Base-by-base conservation (phyloP, 2,329 filamentous ascomycete genomes). In the Pezicula carpinea region DNA sequence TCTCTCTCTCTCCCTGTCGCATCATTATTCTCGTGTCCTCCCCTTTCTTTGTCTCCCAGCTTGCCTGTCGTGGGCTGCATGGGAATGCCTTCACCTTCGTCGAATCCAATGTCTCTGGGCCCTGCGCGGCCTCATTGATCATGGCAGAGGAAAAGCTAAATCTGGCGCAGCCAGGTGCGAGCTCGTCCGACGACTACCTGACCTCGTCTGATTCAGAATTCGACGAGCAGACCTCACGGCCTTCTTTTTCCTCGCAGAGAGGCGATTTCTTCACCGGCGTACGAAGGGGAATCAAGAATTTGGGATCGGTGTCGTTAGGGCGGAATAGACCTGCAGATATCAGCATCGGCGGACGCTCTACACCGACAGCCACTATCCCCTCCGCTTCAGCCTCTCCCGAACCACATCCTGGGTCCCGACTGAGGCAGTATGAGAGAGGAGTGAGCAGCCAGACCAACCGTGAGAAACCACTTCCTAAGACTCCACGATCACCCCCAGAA, bases 391-490 rank as follows among this genome's bases (percentile, higher is more conserved):
- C 50, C 33, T 47, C 43, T 34, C 41, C 44, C 14, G 47, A 52
- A 39, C 49, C 29, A 14, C 39, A 48, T 31, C 47, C 43, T n/a
- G 48, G 41, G 39, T 42, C 43, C 15, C 35, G 44, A 15, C 42
- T 15, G 34, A 53, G 53, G 48, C 54, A 54, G 51, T 57, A 59
- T 61, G 55, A 54, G 36, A 59, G 52, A 40, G 26, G 29, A 7
- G 18, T 32, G 41, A 43, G 41, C 19, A 44, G 26, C 7, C 21
- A 23, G 10, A 40, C 29, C 34, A 33, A 44, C 23, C 51, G 50
- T 44, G 59, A 63, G 48, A 64, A 64, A 39, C 62, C 62, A 31
- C 46, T 64, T 40, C 62, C 62, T 23, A 53, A 53, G 39, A 57
- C 58, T 13, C 60, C 59, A n/a, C 19, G 39, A n/a, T 57, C 59